Base-by-base conservation (phyloP, 345 rosid genomes). In the Eucalyptus sp. region DNA sequence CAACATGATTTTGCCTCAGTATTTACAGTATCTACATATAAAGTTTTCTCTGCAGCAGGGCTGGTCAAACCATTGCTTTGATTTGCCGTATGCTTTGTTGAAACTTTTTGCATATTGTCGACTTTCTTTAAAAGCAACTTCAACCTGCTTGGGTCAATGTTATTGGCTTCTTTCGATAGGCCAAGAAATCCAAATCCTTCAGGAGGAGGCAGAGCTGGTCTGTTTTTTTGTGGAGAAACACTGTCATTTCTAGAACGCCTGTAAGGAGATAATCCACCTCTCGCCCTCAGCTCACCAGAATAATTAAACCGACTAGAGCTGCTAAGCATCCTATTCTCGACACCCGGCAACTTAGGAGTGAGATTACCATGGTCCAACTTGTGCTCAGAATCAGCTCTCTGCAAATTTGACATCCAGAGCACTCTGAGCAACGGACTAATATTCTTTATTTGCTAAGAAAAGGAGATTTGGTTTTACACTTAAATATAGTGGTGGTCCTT, bases 1-100 rank as follows among this genome's bases (percentile, higher is more conserved):
- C 92, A 89, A 87, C 56, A 46, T n/a, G 92, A 76, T 50, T 13
- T 88, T 87, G 92, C 87, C 86, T 94, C 50, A 85, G 76, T 84
- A 86, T 92, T 93, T 88, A 92, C 94, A 17, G 96, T 92, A 91
- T 97, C 96, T 5, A 96, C 93, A 90, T 95, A 92, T 87, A 95
- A 66, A 8, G 96, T 94, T 91, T 93, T 96, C 94, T 95, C 99
- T 64, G 89, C 89, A 60, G 93, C 88, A 46, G 94, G 96, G 90
- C 93, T 95, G 37, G 13, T 76, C 1, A 94, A 46, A 91, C 60
- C 33, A 50, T 71, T 49, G 86, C 31, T n/a, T 88, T 48, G 50
- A 76, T 76, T 76, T 37, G 84, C 48, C 17, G 5, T 20, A 76
- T 20, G 25, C 84, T 76, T 76, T 76, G 84, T 10, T 11, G 84